These are phyloP conservation scores for Bjerkandera adusta DNA, from an alignment of 1,284 basidiomycete genomes.

Conservation along the genomic window DNA sequence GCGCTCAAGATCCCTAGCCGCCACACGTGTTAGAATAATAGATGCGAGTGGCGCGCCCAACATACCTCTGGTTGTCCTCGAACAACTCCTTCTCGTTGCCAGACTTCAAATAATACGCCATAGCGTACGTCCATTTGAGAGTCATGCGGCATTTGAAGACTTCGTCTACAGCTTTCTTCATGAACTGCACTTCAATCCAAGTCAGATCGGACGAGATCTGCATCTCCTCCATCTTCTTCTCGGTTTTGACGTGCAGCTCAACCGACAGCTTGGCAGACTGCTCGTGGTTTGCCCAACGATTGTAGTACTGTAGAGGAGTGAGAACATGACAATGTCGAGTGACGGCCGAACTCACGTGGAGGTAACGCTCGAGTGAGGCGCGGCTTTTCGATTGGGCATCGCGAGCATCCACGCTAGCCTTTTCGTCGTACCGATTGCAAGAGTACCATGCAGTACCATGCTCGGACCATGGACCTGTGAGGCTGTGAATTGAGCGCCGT, in stretches of 20 bases:
- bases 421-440: conserved; percentile 97
- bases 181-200: conserved; percentile 99
- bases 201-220: conserved; percentile 88
- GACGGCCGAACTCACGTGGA: conserved; percentile 71
- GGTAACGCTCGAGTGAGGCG: conserved; percentile 89
- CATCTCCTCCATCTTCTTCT: conserved; percentile 99
- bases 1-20: conserved; percentile 82
- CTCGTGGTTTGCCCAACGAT: conserved; percentile 98
- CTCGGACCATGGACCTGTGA: conserved; percentile 91
- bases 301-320: conserved; percentile 77
- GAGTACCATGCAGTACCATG: conserved; percentile 98
- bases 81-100: conserved; percentile 96
- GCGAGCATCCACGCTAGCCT: conserved; percentile 83
- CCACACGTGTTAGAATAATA: conserved; percentile 6
- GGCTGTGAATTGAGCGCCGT: conserved; percentile 19
- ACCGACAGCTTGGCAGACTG: conserved; percentile 95
- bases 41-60: conserved; percentile 2
- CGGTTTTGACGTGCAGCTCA: conserved; percentile 90
- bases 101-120: conserved; percentile 92
- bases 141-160: conserved; percentile 91
- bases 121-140: conserved; percentile 99
- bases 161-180: conserved; percentile 95
- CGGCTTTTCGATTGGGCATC: conserved; percentile 89
- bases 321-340: conserved; percentile 7
- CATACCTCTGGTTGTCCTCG: conserved; percentile 92